These are phyloP conservation scores for Panus rudis DNA, from an alignment of 768 basidiomycete species.

Conservation along the genomic window DNA sequence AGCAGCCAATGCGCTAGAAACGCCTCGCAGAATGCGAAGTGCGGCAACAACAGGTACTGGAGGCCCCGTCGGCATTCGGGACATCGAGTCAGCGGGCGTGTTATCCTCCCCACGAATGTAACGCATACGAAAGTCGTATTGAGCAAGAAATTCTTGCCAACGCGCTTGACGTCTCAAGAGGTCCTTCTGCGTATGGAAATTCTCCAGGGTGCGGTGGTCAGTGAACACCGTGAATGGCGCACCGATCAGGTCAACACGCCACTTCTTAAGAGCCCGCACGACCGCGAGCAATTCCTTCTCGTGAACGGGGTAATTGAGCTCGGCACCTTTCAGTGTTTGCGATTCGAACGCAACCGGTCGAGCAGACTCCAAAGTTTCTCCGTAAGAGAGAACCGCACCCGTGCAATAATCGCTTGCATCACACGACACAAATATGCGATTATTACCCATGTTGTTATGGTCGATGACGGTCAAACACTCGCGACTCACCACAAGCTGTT, in stretches of 20 bases:
- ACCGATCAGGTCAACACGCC: constrained; percentile 14
- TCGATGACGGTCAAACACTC: constrained; percentile 26
- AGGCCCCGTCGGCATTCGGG: constrained; percentile 2
- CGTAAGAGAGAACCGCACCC: constrained; percentile 27
- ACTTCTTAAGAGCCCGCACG: constrained; percentile 22
- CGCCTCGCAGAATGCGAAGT: too few relatives aligned
- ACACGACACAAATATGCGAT: constrained; percentile 29
- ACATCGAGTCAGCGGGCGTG: constrained; percentile 28
- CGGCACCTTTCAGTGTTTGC: constrained; percentile 20
- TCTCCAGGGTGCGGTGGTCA: constrained; percentile 30
- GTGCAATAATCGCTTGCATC: constrained; percentile 25
- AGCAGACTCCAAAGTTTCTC: constrained; percentile 24
- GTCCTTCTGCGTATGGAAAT: constrained; percentile 25
- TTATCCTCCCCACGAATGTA: constrained; percentile 35
- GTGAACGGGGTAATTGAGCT: constrained; percentile 30
- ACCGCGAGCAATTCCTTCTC: constrained; percentile 33
- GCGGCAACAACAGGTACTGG: too few relatives aligned
- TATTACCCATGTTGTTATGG: constrained; percentile 21
- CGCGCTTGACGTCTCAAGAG: constrained; percentile 27
- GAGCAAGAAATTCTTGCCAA: constrained; percentile 32
- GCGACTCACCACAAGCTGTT: constrained; percentile 17
- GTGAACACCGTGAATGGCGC: constrained; percentile 22
- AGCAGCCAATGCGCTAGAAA: too few relatives aligned
- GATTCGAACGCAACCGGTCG: constrained; percentile 30
- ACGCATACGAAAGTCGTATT: constrained; percentile 29